phyloP scores from a whole-genome alignment of 331 rosid genomes.

The Pyracantha coccinea region DNA sequence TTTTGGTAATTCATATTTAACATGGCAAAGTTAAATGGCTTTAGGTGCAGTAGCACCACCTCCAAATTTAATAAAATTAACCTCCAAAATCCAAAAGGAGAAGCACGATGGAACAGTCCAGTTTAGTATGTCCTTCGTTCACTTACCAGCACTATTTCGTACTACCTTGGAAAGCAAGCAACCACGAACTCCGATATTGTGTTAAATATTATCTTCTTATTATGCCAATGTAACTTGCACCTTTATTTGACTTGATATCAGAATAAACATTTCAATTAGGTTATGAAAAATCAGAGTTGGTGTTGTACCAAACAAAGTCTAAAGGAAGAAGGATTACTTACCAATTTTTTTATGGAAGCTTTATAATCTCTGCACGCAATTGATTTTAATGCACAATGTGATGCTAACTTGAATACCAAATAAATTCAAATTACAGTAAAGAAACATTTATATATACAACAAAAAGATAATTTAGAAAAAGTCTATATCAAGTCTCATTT shows the following conservation, averaged over 20 bases:
- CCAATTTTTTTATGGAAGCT: background rate
- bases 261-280: background rate
- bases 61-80: background rate
- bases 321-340: background rate
- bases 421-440: background rate
- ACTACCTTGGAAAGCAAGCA: too few relatives aligned
- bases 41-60: background rate
- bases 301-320: too few relatives aligned
- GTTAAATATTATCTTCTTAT: background rate
- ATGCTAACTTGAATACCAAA: background rate
- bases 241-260: background rate
- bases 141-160: too few relatives aligned
- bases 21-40: background rate
- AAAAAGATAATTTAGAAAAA: too few relatives aligned
- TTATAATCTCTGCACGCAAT: background rate
- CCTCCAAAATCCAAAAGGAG: too few relatives aligned
- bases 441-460: background rate
- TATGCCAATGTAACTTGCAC: background rate
- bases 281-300: background rate
- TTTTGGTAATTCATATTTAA: too few relatives aligned
- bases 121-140: too few relatives aligned
- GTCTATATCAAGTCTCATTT: too few relatives aligned
- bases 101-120: too few relatives aligned
- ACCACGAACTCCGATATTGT: too few relatives aligned
- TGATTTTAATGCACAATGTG: background rate